Conservation (phyloP, 116 monocot genomes). For the Posidonia oceanica region DNA sequence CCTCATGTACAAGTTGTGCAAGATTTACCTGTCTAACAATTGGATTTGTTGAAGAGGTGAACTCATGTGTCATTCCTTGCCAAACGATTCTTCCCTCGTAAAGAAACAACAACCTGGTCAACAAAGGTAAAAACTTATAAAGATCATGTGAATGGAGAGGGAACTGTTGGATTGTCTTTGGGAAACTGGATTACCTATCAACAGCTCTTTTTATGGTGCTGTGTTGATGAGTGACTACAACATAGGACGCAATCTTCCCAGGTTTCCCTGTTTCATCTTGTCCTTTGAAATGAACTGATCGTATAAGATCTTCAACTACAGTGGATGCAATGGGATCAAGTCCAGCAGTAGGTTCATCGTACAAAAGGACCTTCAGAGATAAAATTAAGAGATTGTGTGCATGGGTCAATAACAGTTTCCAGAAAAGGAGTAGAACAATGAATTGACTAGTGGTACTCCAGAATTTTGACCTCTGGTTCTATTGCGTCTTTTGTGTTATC, state of each 20-base stretch:
- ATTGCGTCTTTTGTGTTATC: conserved; percentile 65
- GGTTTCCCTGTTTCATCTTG: conserved; percentile 31
- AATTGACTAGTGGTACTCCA: neutral
- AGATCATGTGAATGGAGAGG: neutral
- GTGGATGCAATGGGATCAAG: conserved; percentile 98
- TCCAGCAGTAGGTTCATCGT: conserved; percentile 97
- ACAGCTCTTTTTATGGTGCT: conserved; percentile 93
- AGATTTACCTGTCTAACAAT: conserved; percentile 81
- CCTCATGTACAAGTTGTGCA: too few relatives aligned
- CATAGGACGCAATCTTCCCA: conserved; percentile 90
- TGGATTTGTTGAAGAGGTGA: conserved; percentile 57
- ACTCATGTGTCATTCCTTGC: conserved; percentile 96
- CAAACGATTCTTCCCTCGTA: conserved; percentile 80
- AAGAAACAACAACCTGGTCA: conserved; percentile 68
- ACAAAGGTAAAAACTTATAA: neutral
- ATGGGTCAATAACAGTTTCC: neutral
- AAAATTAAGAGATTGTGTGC: neutral
- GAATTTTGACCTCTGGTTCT: conserved; percentile 72
- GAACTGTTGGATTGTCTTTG: neutral
- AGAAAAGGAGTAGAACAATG: conserved; percentile 1
- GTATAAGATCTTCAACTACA: conserved; percentile 96
- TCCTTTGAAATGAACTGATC: conserved; percentile 69
- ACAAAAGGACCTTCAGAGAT: conserved; percentile 56
- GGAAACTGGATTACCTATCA: conserved; percentile 41
- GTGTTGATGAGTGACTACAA: conserved; percentile 98